phyloP scores from a whole-genome alignment of 164 flowering plant species.

The Saururus chinensis region DNA sequence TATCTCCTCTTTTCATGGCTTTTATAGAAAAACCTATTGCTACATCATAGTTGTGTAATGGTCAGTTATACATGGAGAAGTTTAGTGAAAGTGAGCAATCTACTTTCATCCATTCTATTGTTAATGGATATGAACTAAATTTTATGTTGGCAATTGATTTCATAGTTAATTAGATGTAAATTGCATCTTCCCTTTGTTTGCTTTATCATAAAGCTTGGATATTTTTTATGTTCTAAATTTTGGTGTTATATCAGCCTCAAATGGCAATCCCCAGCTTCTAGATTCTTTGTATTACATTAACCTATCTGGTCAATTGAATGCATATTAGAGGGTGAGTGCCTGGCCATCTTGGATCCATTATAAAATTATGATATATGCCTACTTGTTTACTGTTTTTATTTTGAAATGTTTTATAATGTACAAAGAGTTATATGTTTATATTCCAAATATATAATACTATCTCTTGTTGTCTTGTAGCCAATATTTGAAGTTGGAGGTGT shows the following conservation, averaged over 20 bases:
- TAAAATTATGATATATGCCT: not conserved
- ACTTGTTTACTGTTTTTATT: not conserved
- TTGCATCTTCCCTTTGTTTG: not conserved
- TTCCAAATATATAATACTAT: not conserved
- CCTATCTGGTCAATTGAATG: constrained; percentile 63
- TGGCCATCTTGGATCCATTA: no score
- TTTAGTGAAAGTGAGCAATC: constrained; percentile 46
- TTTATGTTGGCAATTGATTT: constrained; percentile 97
- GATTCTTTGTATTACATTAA: constrained; percentile 82
- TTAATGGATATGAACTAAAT: constrained; percentile 84
- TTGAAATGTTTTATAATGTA: no score
- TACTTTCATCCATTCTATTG: constrained; percentile 83
- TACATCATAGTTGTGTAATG: constrained; percentile 45
- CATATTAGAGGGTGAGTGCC: constrained; percentile 69
- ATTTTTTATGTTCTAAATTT: not conserved
- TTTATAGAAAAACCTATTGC: not conserved
- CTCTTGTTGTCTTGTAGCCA: constrained; percentile 36
- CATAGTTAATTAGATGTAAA: constrained; percentile 40
- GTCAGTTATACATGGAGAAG: constrained; percentile 66
- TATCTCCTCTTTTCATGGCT: not conserved
- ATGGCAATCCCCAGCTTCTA: constrained; percentile 67
- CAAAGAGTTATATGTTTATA: no score
- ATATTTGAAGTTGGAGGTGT: constrained; percentile 67
- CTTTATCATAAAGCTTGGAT: no score
- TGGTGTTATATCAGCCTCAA: constrained; percentile 47